Conservation (phyloP, 495 filamentous ascomycete species). For the Aspergillus homomorphus region DNA sequence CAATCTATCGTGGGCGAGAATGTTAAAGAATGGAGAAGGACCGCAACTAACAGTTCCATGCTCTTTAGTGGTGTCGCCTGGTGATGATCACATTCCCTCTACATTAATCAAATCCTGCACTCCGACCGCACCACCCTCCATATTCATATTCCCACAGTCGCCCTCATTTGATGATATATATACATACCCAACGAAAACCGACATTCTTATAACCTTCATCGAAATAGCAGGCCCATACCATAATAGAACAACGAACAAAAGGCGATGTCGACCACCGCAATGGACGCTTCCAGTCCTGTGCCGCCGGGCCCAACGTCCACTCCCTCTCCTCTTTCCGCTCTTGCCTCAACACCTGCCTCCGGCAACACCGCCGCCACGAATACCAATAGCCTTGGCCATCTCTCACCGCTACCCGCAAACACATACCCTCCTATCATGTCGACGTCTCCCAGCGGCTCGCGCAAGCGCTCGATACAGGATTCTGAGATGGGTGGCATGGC, state of each 20-base stretch:
- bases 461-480: conserved; percentile 4
- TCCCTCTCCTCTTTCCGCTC: neutral
- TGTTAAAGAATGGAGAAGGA: too few species aligned
- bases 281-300: neutral
- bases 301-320: neutral
- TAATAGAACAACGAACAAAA: neutral
- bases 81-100: neutral
- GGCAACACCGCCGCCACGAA: neutral
- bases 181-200: neutral
- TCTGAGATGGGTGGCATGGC: neutral
- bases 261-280: neutral
- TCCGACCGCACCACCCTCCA: neutral
- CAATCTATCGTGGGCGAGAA: neutral
- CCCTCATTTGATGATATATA: neutral
- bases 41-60: too few species aligned
- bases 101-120: neutral
- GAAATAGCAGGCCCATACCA: neutral
- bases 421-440: neutral
- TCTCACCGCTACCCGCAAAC: neutral
- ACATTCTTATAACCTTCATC: neutral
- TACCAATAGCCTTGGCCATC: neutral
- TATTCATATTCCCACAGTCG: neutral
- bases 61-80: neutral
- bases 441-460: neutral
- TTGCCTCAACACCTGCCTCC: neutral